phyloP scores from a whole-genome alignment of 371 early-diverging fungal genomes.

The Quaeritorhiza haematococci region DNA sequence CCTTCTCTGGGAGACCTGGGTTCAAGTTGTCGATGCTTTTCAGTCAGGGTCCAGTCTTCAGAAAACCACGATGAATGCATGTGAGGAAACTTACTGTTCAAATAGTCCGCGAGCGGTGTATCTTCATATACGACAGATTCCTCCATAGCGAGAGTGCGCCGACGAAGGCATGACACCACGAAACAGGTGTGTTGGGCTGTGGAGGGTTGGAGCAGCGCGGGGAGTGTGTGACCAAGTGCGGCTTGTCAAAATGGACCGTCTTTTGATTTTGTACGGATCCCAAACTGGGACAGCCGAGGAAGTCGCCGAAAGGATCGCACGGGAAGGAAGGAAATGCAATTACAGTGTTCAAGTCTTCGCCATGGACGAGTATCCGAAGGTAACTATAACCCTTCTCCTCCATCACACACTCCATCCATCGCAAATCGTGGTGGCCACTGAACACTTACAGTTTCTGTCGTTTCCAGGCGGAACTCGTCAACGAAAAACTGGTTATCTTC shows the following conservation, averaged over 20 bases:
- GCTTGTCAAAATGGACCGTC: conserved; percentile 9
- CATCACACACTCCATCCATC: conserved; percentile 1
- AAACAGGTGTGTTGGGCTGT: background rate
- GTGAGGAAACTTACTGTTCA: conserved; percentile 53
- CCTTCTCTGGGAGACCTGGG: no score
- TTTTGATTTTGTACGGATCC: conserved; percentile 75
- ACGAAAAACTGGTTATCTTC: conserved; percentile 73
- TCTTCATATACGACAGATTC: conserved; percentile 68
- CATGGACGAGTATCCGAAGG: conserved; percentile 77
- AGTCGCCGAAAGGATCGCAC: conserved; percentile 67
- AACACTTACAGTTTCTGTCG: background rate
- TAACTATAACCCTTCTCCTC: conserved; percentile 15
- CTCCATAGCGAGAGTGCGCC: conserved; percentile 49
- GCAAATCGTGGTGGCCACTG: background rate
- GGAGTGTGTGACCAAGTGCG: background rate
- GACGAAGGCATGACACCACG: background rate
- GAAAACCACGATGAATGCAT: no score
- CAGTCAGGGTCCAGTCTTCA: no score
- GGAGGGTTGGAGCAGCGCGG: background rate
- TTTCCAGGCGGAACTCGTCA: conserved; percentile 48
- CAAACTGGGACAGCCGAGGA: conserved; percentile 84
- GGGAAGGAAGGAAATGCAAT: conserved; percentile 74
- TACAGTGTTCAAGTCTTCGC: conserved; percentile 56
- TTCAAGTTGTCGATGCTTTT: no score
- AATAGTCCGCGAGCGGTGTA: conserved; percentile 64